Base-by-base conservation (phyloP, 2,329 filamentous ascomycete species). In the Monosporascus sp. region DNA sequence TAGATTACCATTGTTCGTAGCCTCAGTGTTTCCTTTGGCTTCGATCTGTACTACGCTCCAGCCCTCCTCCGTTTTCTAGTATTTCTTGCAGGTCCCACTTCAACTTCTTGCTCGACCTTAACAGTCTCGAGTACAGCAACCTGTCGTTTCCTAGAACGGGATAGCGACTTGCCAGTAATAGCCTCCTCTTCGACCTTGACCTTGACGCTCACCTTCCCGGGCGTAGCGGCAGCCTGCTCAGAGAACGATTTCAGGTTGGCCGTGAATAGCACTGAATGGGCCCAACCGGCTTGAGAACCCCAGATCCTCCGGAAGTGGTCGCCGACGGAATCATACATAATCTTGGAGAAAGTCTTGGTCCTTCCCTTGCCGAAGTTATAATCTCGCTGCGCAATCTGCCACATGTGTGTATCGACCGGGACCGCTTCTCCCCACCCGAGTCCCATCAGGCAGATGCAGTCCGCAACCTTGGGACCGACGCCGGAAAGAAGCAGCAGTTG, bases 371-470 rank as follows among this genome's bases (percentile, higher is more conserved):
- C 90, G 64, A 99, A 96, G 55, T 87, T 91, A 73, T 99, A 99
- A 70, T 99, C 94, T 51, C 94, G 81, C 69, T 95, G 90, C 1
- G 94, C 95, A 66, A 99, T 97, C 75, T 97, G 92, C 93, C 92
- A 97, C 14, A 99, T 91, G 72, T 99, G 95, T 1, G 95, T 99
- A 70, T 99, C 94, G 34, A 99, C 90, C 0, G 94, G 94, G 1
- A 99, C 92, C 3, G 92, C 86, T 71, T 97, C 93, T 34, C 88
- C 88, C 93, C 95, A 99, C 27, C 92, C 93, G 16, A 99, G 74
- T 0, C 95, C 95, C 88, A 99, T 97, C 20, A 99, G 76, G 66
- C 90, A 96, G 7, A 97, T 92, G 66, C 95, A 99, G 69, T 99
- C 95, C 6, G 94, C 89, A 1, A 99, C 94, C 70, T 99, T 99